phyloP scores from a whole-genome alignment of 192 early-diverging fungal genomes.

The Fimicolochytrium jonesii region DNA sequence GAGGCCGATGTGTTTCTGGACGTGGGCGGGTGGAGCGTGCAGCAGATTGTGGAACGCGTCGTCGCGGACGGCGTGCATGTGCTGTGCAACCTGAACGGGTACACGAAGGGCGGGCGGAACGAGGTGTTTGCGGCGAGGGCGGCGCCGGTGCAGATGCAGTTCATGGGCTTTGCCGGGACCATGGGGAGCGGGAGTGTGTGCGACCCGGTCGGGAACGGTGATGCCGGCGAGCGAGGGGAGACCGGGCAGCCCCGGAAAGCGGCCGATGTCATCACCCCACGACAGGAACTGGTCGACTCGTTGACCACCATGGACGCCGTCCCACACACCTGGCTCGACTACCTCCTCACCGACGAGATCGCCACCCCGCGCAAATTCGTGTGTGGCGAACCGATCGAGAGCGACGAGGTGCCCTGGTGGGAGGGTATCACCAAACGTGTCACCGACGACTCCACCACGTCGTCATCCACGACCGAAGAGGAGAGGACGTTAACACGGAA shows the following conservation, averaged over 20 bases:
- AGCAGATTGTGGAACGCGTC: slow-evolving; percentile 74
- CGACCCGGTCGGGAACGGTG: slow-evolving; percentile 22
- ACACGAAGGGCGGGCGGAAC: slow-evolving; percentile 93
- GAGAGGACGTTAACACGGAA: no score
- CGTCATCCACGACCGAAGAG: no score
- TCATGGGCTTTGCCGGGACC: slow-evolving; percentile 94
- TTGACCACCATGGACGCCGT: slow-evolving; percentile 7
- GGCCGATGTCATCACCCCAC: neutral
- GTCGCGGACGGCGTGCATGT: slow-evolving; percentile 76
- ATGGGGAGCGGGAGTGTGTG: slow-evolving; percentile 63
- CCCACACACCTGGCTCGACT: slow-evolving; percentile 39
- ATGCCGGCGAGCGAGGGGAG: neutral
- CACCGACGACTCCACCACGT: no score
- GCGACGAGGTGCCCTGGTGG: slow-evolving; percentile 17
- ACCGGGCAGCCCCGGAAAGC: neutral
- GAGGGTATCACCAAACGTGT: no score
- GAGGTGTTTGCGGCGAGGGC: slow-evolving; percentile 91
- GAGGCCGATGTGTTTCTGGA: slow-evolving; percentile 80
- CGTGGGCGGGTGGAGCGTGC: slow-evolving; percentile 64
- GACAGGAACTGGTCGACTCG: neutral
- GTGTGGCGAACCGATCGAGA: slow-evolving; percentile 28
- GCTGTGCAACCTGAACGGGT: slow-evolving; percentile 90
- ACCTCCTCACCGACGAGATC: slow-evolving; percentile 45
- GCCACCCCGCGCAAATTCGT: slow-evolving; percentile 36
- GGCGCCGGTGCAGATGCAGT: slow-evolving; percentile 80